Base-by-base conservation (phyloP, 2,329 filamentous ascomycete genomes). In the Scytalidium lignicola region DNA sequence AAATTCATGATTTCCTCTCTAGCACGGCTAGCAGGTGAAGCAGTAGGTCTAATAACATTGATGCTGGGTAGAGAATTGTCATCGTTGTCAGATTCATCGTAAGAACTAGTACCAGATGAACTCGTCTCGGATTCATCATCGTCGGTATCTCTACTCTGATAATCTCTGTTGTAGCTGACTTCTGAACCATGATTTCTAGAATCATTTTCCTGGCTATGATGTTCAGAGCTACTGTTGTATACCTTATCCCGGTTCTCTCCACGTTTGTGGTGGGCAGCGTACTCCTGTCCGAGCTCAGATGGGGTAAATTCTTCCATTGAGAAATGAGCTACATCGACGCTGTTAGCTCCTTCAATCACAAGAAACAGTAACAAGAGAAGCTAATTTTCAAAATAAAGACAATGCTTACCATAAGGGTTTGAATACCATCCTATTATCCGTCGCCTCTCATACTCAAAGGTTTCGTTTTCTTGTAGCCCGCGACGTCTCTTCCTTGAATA, bases 1-100 rank as follows among this genome's bases (percentile, higher is more conserved):
- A 57, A 46, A 44, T 58, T 57, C 20, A 49, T 48, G 21, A 58
- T 55, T 37, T 49, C 51, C 17, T 43, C 19, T 43, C 41, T 20
- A n/a, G 7, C 8, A n/a, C 15, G 32, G n/a, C n/a, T 8, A 37
- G 32, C 7, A 5, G 32, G 32, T 8, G 32, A 17, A 9, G 32
- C 32, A n/a, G n/a, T 17, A 17, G 32, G 32, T 4, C 15, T 37
- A 5, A 37, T 37, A 13, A 37, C 32, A 17, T n/a, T 37, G 15
- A 37, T 17, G 32, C 32, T 37, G 5, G 32, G 32, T 9, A 37
- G n/a, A 37, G 32, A 37, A 37, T 37, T 5, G 32, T 37, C 4
- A 15, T 37, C 32, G 10, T 37, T 17, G 5, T 37, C 32, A 13
- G 32, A 37, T 8, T 37, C 32, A 4, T 37, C 32, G 23, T 5